Base-by-base conservation (phyloP, 179 eudicot genomes). In the Gypsophila paniculata region DNA sequence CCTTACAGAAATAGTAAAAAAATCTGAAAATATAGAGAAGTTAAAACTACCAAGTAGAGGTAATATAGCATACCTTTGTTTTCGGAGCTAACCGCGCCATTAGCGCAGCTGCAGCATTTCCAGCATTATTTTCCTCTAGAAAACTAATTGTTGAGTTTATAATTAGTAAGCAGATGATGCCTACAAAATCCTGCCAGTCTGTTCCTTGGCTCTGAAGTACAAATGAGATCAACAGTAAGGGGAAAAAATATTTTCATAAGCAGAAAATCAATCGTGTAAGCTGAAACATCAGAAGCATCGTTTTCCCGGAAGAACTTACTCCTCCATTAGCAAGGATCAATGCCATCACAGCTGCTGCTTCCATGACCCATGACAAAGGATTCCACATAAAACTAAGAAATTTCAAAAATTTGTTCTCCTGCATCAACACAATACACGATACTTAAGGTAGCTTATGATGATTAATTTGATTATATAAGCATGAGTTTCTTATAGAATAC, bases 51-150 rank as follows among this genome's bases (percentile, higher is more conserved):
- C 44, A 29, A 69, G 42, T 10, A 21, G 52, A 46, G 38, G 67
- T 9, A 38, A 59, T 26, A 42, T 48, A 39, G 48, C 70, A 67
- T 0, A 87, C 91, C 89, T 80, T 87, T 75, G 89, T 82, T 77
- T 84, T 87, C 23, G 85, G 91, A 69, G 91, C 89, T 67, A 87
- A 73, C 42, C 74, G 86, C 32, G 87, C 89, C 91, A 87, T 87
- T 57, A 87, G 84, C 23, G 91, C 80, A 34, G 87, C 84, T 26
- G 91, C 91, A 65, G 91, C 91, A 76, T 87, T 87, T 29, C 91
- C 91, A 32, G 91, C 91, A 82, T 86, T 87, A 62, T 87, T 87
- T 80, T 87, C 91, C 77, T 87, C 91, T 60, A 86, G 75, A 73
- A 87, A 87, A 73, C 91, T 87, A 73, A 87, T 86, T 38, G 91